A percentile compares a stretch with the other conserved stretches of the same genome.
phyloP scores from a whole-genome alignment of 148 eudicot species.

The Vaccinium macrocarpon region DNA sequence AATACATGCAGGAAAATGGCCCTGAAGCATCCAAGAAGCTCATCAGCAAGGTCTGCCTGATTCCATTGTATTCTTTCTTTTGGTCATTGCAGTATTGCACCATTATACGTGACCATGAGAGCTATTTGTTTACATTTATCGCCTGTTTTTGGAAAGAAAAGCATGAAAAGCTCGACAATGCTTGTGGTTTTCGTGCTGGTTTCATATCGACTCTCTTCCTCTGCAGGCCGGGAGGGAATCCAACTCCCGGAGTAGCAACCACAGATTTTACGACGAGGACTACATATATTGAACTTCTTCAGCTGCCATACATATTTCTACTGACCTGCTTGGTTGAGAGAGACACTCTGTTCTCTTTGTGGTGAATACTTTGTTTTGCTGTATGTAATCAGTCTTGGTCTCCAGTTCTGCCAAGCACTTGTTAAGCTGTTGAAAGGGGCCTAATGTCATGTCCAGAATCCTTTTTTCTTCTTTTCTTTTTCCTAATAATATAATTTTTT shows the following conservation, averaged over 20 bases:
- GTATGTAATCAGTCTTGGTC: background rate
- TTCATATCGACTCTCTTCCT: background rate
- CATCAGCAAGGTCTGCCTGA: slow-evolving; percentile 49
- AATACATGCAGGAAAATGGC: slow-evolving; percentile 71
- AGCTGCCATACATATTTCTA: background rate
- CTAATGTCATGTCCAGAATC: too few relatives aligned
- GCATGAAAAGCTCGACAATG: too few relatives aligned
- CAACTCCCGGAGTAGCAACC: slow-evolving; percentile 20
- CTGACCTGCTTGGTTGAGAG: background rate
- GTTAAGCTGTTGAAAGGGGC: too few relatives aligned
- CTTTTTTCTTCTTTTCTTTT: too few relatives aligned
- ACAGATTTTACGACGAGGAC: slow-evolving; percentile 36
- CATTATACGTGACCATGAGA: background rate
- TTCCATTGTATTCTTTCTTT: background rate
- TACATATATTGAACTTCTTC: slow-evolving; percentile 33
- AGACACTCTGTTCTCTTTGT: slow-evolving; percentile 1
- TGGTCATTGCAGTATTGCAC: background rate
- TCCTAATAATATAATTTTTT: too few relatives aligned
- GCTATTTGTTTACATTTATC: background rate
- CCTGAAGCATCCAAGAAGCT: slow-evolving; percentile 61
- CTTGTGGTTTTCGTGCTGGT: too few relatives aligned
- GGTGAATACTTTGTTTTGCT: slow-evolving; percentile 3
- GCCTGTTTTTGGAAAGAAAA: background rate
- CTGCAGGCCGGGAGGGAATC: slow-evolving; percentile 39
- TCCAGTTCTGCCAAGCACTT: background rate